Evolutionary conservation across 169 alveolate genomes (phyloP).

Genomic region (Cryptosporidium felis): DNA sequence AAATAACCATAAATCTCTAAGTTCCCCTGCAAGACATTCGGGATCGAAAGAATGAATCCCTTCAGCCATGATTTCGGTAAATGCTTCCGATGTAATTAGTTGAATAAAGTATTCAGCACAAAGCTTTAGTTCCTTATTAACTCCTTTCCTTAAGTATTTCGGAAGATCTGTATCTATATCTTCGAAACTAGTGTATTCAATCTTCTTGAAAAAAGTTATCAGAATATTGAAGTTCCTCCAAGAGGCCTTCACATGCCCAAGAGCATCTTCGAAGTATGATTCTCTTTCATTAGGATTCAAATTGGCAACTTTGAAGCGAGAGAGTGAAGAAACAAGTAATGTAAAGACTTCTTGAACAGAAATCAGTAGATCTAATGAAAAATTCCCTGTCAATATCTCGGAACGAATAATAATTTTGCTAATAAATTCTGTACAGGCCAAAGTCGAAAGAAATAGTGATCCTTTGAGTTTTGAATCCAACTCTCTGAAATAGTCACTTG

Average conservation of each 20-base stretch:
- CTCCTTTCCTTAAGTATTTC: background rate
- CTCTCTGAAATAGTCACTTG: background rate
- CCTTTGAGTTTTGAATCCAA: background rate
- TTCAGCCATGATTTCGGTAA: background rate
- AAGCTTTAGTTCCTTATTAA: background rate
- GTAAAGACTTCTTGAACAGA: background rate
- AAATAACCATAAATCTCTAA: background rate
- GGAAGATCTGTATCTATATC: background rate
- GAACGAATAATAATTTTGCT: background rate
- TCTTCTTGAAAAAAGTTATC: background rate
- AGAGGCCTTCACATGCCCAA: background rate
- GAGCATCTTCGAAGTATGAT: background rate
- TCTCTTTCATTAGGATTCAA: background rate
- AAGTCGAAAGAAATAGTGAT: background rate
- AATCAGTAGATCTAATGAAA: background rate
- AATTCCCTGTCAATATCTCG: background rate
- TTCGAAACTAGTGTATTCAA: background rate
- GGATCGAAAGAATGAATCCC: background rate
- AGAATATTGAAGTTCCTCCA: constrained; percentile 16
- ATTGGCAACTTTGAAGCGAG: background rate
- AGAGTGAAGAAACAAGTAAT: background rate
- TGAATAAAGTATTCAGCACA: background rate
- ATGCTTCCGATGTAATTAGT: constrained; percentile 6
- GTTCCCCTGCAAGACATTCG: background rate
- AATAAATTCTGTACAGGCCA: background rate